These are phyloP conservation scores for Prunus kanzakura DNA, from an alignment of 306 rosid genomes.

Conservation along the genomic window DNA sequence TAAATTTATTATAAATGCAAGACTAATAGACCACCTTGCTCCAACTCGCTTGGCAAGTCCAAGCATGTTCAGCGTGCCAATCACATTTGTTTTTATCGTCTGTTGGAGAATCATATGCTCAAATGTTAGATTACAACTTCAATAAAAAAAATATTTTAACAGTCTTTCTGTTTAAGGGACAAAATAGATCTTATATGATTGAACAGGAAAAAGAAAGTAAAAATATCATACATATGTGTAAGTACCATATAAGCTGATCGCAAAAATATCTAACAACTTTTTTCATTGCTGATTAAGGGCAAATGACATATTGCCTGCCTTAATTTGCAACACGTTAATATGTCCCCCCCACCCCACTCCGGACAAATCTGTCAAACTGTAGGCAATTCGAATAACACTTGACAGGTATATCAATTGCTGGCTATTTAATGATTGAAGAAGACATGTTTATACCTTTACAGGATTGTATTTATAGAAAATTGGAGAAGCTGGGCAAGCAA, in stretches of 20 bases:
- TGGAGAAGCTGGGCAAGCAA: conserved; percentile 98
- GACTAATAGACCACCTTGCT: conserved; percentile 56
- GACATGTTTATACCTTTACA: conserved; percentile 59
- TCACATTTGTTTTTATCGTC: conserved; percentile 96
- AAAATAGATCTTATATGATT: background rate
- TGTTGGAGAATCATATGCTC: conserved; percentile 35
- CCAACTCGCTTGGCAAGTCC: conserved; percentile 99
- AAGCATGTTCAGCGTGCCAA: conserved; percentile 95
- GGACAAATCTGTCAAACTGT: background rate
- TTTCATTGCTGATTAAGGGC: background rate
- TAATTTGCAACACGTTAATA: background rate
- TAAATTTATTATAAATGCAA: background rate
- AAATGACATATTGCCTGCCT: background rate
- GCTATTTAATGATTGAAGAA: background rate
- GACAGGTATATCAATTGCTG: background rate
- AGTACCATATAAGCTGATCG: background rate
- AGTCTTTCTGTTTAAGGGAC: background rate
- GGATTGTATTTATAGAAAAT: conserved; percentile 97
- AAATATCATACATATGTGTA: background rate
- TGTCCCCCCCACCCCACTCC: background rate
- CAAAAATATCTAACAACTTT: background rate
- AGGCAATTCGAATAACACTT: background rate
- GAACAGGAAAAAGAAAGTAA: background rate
- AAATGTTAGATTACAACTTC: conserved; percentile 24
- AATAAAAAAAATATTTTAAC: background rate